Base-by-base conservation (phyloP, 768 basidiomycete genomes). In the Boletus coccyginus region DNA sequence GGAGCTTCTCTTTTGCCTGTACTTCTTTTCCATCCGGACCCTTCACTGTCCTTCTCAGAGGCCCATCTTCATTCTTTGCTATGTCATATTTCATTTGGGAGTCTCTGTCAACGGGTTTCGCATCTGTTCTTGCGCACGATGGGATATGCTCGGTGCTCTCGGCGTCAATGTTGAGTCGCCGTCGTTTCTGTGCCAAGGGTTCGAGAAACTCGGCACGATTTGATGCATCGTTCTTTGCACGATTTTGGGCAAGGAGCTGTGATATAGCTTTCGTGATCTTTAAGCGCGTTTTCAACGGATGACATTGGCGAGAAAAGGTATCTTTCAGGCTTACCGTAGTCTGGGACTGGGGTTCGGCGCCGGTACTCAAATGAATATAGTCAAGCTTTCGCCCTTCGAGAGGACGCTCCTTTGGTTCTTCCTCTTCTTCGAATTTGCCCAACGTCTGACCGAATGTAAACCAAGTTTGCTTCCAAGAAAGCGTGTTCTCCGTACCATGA, bases 81-180 rank as follows among this genome's bases (percentile, higher is more conserved):
- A 93, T 88, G 67, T 93, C 91, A 60, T 92, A 92, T 67, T 88
- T 89, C 78, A 92, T 90, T 64, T 92, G 91, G 1, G 82, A 73
- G 53, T 90, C 87, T 39, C 91, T 76, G 67, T 92, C 82, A 33
- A 90, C 71, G 0, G 79, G 73, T 65, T 84, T 88, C 36, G 89
- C 86, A 56, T 91, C 87, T 4, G 82, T 81, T 10, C 90, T 83
- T 13, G 90, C 90, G 62, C 90, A 92, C 4, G 88, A 87, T 16
- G 78, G 68, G 21, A 68, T 62, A 10, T 64, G 54, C 12, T 68
- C 71, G 3, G 77, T 62, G 8, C 70, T 60, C 24, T 67, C 72
- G 14, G 69, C 69, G 21, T 73, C 74, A 39, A 71, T 63, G n/a
- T 71, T 68, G 8, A 79, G 61, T 27, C 75, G 75, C 46, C 73